Percentiles rank a stretch among this genome's conserved stretches.
Evolutionary conservation across 2,329 filamentous ascomycete genomes (phyloP).

Genomic region (Pseudocercospora pini-densiflorae): DNA sequence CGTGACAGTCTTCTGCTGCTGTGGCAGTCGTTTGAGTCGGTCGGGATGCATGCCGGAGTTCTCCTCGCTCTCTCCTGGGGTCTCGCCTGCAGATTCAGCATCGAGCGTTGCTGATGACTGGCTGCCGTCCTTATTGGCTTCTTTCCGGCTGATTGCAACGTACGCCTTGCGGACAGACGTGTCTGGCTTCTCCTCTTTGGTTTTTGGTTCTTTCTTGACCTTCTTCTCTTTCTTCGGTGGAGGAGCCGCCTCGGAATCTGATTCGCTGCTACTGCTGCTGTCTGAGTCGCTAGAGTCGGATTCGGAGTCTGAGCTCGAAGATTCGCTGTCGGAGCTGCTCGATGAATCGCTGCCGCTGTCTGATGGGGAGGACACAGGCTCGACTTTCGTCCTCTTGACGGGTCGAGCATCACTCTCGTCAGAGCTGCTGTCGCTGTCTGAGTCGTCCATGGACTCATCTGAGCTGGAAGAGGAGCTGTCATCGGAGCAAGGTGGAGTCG

Average conservation of each 20-base stretch:
- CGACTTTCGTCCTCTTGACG: constrained; percentile 37
- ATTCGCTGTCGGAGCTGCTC: constrained; percentile 35
- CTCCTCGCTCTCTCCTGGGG: constrained; percentile 40
- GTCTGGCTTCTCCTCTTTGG: not conserved
- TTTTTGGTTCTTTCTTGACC: not conserved
- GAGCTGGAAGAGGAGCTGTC: constrained; percentile 14
- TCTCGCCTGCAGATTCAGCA: constrained; percentile 25
- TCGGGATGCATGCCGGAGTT: constrained; percentile 46
- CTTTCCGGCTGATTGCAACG: not conserved
- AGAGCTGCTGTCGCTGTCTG: constrained; percentile 28
- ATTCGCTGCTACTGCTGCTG: constrained; percentile 45
- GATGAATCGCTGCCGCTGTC: constrained; percentile 30
- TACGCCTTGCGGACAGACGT: no score
- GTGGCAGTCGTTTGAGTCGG: constrained; percentile 31
- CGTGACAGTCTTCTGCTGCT: constrained; percentile 30
- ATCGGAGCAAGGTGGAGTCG: constrained; percentile 26
- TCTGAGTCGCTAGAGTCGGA: constrained; percentile 23
- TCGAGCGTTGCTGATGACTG: constrained; percentile 40
- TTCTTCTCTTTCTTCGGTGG: constrained; percentile 29
- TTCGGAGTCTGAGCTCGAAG: constrained; percentile 3
- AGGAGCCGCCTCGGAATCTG: constrained; percentile 33
- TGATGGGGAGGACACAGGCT: constrained; percentile 24
- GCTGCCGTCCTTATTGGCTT: constrained; percentile 22
- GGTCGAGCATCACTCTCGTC: constrained; percentile 37
- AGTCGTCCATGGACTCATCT: constrained; percentile 7